Base-by-base conservation (phyloP, 441 rosid genomes). In the Pelargonium cotyledonis region DNA sequence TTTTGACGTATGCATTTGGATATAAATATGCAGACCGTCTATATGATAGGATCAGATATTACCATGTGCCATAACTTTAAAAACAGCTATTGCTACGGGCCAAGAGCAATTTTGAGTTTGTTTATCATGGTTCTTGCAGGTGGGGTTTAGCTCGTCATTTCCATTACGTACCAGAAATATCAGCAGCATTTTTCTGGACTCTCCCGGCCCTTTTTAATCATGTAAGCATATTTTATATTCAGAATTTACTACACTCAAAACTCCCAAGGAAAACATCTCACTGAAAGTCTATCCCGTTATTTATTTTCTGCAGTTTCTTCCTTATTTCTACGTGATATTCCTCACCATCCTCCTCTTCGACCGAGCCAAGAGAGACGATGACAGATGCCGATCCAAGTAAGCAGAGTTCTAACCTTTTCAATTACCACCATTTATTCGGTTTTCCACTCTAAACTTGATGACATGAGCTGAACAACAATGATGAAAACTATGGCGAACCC, bases 111-210 rank as follows among this genome's bases (percentile, higher is more conserved):
- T 15, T 16, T 66, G 47, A 62, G 26, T 63, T 68, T 26, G 21
- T 66, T 40, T 49, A 26, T 55, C n/a, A 15, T 71, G 58, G 58
- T 26, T 62, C 72, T 44, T 78, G 69, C 79, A 94, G 99, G 99
- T 94, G 99, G 99, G 92, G 96, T 74, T 76, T 91, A 71, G 46
- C 97, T 66, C 97, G 96, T 44, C 99, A 94, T 80, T 94, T 94
- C 80, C 96, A 94, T 79, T 94, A 94, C 38, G 97, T 88, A 67
- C 96, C 99, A 8, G 96, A 94, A 84, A 91, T 94, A 79, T 74
- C 73, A 76, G 86, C 91, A 69, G 80, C 97, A 8, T 94, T 94
- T 81, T 94, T 91, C 89, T 94, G 99, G 99, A 87, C 87, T 38
- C 87, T 88, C 53, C 97, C 97, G 0, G 99, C 96, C 67, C 88